phyloP scores from a whole-genome alignment of 805 yeast species.

The Candida verbasci region DNA sequence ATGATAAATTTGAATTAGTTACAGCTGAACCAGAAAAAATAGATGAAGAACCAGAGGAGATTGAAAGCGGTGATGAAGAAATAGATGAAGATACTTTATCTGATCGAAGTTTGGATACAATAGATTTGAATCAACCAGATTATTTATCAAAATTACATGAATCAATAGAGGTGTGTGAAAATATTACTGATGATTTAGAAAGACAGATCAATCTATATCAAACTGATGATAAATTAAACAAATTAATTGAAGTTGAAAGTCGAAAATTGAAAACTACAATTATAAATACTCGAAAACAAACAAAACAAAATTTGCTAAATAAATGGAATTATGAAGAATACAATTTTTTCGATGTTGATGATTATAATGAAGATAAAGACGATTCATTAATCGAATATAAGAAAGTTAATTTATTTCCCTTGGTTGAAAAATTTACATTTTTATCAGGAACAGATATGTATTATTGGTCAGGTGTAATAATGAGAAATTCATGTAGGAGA shows the following conservation, averaged over 20 bases:
- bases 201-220: slow-evolving; percentile 30
- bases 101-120: slow-evolving; percentile 3
- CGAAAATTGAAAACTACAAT: slow-evolving; percentile 26
- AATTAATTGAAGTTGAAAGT: slow-evolving; percentile 28
- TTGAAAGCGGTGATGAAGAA: slow-evolving; percentile 20
- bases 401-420: slow-evolving; percentile 71
- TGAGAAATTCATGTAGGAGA: slow-evolving; percentile 91
- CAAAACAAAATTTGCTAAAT: slow-evolving; percentile 24
- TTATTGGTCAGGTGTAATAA: slow-evolving; percentile 97
- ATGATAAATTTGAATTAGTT: slow-evolving; percentile 31
- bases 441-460: slow-evolving; percentile 73
- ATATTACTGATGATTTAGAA: slow-evolving; percentile 27
- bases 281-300: slow-evolving; percentile 28
- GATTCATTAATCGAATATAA: slow-evolving; percentile 43
- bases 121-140: slow-evolving; percentile 7
- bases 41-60: slow-evolving; percentile 22
- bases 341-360: slow-evolving; percentile 37
- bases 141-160: slow-evolving; percentile 27
- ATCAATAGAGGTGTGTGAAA: slow-evolving; percentile 30
- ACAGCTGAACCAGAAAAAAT: slow-evolving; percentile 23
- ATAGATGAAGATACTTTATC: slow-evolving; percentile 10
- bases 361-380: slow-evolving; percentile 31
- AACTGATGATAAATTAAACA: slow-evolving; percentile 29
- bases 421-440: slow-evolving; percentile 86
- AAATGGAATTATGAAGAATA: slow-evolving; percentile 41